Percentiles rank a stretch among this genome's conserved stretches.
phyloP scores from a whole-genome alignment of 2,329 filamentous ascomycete genomes.

The Xylaria sp. region DNA sequence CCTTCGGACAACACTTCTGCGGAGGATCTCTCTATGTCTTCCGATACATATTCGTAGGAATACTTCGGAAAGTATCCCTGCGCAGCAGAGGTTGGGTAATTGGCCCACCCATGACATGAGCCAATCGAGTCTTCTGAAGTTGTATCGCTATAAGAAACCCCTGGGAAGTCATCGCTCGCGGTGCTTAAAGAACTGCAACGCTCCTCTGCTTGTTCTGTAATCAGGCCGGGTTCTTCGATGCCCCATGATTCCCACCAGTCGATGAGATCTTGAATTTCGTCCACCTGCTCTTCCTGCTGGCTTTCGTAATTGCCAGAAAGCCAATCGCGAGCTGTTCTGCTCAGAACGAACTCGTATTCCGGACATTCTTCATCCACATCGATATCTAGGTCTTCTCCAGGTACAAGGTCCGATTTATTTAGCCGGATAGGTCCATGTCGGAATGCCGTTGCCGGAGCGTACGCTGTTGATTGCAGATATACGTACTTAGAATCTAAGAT shows the following conservation, averaged over 20 bases:
- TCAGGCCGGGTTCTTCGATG: not conserved
- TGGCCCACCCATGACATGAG: constrained; percentile 4
- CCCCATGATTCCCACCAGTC: constrained; percentile 28
- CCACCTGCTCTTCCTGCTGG: constrained; percentile 8
- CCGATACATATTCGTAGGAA: not conserved
- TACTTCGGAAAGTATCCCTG: not conserved
- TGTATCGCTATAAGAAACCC: constrained; percentile 26
- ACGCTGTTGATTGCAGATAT: constrained; percentile 17
- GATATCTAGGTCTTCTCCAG: not conserved
- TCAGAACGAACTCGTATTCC: constrained; percentile 12
- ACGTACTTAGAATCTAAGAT: not conserved
- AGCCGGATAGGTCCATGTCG: constrained; percentile 21
- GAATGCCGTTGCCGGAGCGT: not conserved
- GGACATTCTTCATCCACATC: not conserved
- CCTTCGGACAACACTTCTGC: not conserved
- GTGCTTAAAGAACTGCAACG: not conserved
- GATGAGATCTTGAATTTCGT: constrained; percentile 17
- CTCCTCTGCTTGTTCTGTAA: not conserved
- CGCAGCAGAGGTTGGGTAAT: not conserved
- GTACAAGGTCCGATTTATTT: not conserved
- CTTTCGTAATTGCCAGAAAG: constrained; percentile 10
- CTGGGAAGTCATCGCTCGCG: constrained; percentile 17
- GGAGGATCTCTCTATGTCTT: not conserved
- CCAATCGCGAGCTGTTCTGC: constrained; percentile 1
- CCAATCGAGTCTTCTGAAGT: constrained; percentile 19